Percentiles rank a stretch among this genome's conserved stretches.
Conservation (phyloP, 768 basidiomycete genomes). For the Cystofilobasidium bisporidii region DNA sequence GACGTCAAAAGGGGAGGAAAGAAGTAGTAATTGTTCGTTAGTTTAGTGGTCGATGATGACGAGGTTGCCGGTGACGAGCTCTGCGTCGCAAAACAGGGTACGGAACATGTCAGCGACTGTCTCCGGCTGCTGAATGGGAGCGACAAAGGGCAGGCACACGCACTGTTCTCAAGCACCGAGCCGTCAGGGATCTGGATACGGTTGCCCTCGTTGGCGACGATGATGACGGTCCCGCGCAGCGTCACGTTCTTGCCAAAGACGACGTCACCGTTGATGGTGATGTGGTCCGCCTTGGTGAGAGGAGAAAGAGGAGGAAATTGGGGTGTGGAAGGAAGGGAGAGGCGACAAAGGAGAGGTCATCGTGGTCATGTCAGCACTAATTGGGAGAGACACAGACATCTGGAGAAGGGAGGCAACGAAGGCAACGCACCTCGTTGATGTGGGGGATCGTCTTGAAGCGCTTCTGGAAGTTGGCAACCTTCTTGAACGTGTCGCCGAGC, state of each 20-base stretch:
- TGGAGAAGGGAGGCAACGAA: too few species aligned
- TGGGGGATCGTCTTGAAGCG: constrained; percentile 90
- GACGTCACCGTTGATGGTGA: constrained; percentile 86
- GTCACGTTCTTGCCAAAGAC: constrained; percentile 73
- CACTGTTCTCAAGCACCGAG: constrained; percentile 64
- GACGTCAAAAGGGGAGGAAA: not conserved
- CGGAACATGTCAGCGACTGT: too few species aligned
- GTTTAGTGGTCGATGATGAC: constrained; percentile 27
- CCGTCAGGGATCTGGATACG: constrained; percentile 77
- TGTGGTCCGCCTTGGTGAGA: constrained; percentile 56
- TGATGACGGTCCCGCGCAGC: constrained; percentile 79
- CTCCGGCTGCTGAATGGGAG: not conserved
- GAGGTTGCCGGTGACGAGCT: constrained; percentile 29
- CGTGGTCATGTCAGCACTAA: too few species aligned
- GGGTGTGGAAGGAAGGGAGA: too few species aligned
- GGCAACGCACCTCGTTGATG: constrained; percentile 52
- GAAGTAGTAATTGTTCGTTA: too few species aligned
- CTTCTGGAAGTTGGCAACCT: constrained; percentile 77
- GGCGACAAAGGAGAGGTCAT: too few species aligned
- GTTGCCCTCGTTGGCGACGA: constrained; percentile 72
- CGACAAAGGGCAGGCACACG: constrained; percentile 28
- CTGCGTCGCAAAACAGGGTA: not conserved
- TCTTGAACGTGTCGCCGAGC: constrained; percentile 94
- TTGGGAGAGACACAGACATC: too few species aligned
- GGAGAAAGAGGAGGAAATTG: too few species aligned